Conservation (phyloP, 1,284 basidiomycete genomes). For the Ganoderma meredithae region DNA sequence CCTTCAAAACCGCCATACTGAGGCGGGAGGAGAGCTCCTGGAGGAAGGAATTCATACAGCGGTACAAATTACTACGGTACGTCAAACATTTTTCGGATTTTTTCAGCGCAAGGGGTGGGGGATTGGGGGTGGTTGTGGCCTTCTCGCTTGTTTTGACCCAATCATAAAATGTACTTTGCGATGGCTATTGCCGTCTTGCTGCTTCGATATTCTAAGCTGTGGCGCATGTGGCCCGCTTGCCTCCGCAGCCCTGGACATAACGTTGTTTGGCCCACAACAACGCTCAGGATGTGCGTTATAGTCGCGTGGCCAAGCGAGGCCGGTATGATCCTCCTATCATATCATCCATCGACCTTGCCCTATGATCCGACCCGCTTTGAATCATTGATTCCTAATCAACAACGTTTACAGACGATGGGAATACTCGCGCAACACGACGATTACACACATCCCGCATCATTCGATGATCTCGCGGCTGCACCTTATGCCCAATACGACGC, state of each 20-base stretch:
- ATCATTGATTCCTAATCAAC: constrained; percentile 17
- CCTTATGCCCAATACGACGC: constrained; percentile 58
- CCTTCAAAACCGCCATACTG: constrained; percentile 53
- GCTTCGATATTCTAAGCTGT: constrained; percentile 22
- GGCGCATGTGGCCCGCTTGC: background rate
- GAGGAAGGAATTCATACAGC: constrained; percentile 70
- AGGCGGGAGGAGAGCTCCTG: constrained; percentile 65
- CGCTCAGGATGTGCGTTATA: background rate
- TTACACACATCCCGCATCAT: constrained; percentile 68
- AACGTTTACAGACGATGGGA: constrained; percentile 69
- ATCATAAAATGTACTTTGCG: constrained; percentile 10
- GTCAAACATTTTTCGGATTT: constrained; percentile 32
- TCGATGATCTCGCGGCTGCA: constrained; percentile 63
- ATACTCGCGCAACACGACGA: constrained; percentile 64
- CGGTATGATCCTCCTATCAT: background rate
- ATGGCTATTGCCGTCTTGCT: constrained; percentile 9
- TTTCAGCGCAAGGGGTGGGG: constrained; percentile 7
- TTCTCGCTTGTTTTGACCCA: constrained; percentile 8
- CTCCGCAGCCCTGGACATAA: background rate
- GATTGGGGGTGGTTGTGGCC: background rate
- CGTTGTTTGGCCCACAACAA: background rate
- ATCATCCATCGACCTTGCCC: background rate
- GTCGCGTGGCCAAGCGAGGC: background rate
- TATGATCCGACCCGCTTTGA: background rate
- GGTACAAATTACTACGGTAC: constrained; percentile 63